These are phyloP conservation scores for Daldinia grandis DNA, from an alignment of 495 filamentous ascomycete genomes.

Conservation along the genomic window DNA sequence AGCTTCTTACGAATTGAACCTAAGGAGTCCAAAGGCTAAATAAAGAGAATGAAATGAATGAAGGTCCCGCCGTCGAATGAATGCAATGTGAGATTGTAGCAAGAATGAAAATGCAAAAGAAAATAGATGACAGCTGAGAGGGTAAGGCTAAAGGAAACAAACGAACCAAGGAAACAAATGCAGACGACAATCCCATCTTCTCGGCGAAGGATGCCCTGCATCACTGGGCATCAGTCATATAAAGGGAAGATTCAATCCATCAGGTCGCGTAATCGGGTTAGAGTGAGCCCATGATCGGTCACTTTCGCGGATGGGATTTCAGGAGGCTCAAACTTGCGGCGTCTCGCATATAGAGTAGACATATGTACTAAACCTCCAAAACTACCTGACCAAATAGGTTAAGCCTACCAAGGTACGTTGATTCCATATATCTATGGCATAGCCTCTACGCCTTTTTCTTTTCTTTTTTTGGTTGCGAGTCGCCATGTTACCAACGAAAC, in stretches of 20 bases:
- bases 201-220: constrained; percentile 7
- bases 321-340: constrained; percentile 28
- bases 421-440: constrained; percentile 1
- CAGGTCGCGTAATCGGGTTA: constrained; percentile 18
- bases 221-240: constrained; percentile 22
- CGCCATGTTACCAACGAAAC: background rate
- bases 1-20: constrained; percentile 17
- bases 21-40: constrained; percentile 19
- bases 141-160: constrained; percentile 31
- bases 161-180: constrained; percentile 14
- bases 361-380: constrained; percentile 5
- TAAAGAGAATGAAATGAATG: constrained; percentile 32
- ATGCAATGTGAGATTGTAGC: constrained; percentile 3
- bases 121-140: constrained; percentile 11
- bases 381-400: constrained; percentile 21
- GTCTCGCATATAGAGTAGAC: constrained; percentile 32
- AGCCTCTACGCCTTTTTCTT: constrained; percentile 6
- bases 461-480: background rate
- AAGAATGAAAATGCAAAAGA: constrained; percentile 4
- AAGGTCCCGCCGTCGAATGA: constrained; percentile 36
- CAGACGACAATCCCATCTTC: constrained; percentile 25
- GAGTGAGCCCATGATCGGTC: constrained; percentile 30
- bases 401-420: background rate
- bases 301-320: constrained; percentile 28
- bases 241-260: constrained; percentile 7